Conservation (phyloP, 2,329 filamentous ascomycete species). For the Fusarium napiforme region DNA sequence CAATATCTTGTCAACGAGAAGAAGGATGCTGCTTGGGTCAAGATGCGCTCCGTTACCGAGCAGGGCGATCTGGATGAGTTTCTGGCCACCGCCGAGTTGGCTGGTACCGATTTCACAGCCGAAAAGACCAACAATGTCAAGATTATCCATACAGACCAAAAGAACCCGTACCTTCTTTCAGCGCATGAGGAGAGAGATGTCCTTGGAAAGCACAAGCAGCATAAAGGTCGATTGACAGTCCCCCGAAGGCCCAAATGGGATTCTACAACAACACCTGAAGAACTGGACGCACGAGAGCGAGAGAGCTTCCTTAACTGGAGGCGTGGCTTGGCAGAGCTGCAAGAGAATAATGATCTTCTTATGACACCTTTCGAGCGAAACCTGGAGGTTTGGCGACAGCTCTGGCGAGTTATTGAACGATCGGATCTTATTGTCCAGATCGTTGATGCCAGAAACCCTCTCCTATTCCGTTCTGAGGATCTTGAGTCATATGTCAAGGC, state of each 20-base stretch:
- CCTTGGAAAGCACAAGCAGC: slow-evolving; percentile 83
- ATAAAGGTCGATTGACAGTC: slow-evolving; percentile 83
- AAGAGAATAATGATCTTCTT: slow-evolving; percentile 92
- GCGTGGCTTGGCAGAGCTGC: slow-evolving; percentile 87
- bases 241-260: slow-evolving; percentile 93
- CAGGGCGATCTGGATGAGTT: slow-evolving; percentile 98
- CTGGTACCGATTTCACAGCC: slow-evolving; percentile 98
- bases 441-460: slow-evolving; percentile 93
- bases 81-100: slow-evolving; percentile 91
- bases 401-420: slow-evolving; percentile 98
- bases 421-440: slow-evolving; percentile 98
- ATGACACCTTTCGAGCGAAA: slow-evolving; percentile 99
- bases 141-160: slow-evolving; percentile 96
- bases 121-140: slow-evolving; percentile 99
- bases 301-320: slow-evolving; percentile 89
- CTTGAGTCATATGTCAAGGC: slow-evolving; percentile 94
- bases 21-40: slow-evolving; percentile 95
- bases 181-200: slow-evolving; percentile 83
- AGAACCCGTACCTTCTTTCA: slow-evolving; percentile 92
- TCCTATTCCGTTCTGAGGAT: slow-evolving; percentile 94
- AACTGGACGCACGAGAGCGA: slow-evolving; percentile 83
- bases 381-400: slow-evolving; percentile 94
- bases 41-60: slow-evolving; percentile 99
- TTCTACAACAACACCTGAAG: slow-evolving; percentile 80
- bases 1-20: slow-evolving; percentile 92